Base-by-base conservation (phyloP, 2,329 filamentous ascomycete species). In the Beauveria rudraprayagi region DNA sequence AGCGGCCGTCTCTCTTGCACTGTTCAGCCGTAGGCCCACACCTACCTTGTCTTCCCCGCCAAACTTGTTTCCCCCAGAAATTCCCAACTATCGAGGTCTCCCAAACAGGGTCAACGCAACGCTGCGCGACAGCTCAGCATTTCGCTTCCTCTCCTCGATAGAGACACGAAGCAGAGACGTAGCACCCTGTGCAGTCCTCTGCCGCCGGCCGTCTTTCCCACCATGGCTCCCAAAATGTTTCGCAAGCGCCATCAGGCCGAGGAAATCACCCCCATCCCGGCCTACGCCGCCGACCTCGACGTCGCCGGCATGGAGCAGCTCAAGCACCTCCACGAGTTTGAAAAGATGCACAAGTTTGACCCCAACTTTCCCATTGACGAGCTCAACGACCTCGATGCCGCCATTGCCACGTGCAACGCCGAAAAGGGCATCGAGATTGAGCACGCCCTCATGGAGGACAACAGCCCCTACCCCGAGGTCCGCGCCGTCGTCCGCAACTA, bases 391-490 rank as follows among this genome's bases (percentile, higher is more conserved):
- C 78, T 88, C 63, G 83, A 87, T 62, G 77, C 81, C 50, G 83
- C 80, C 30, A 76, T 86, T 51, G 73, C 78, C 47, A 79, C 78
- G 2, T 77, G 79, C 62, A 81, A 85, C 70, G 76, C 78, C 65
- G 81, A 81, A 66, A 81, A 82, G 70, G 82, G 81, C 60, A 72
- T 82, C 55, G 78, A 80, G 62, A 79, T 86, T 65, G 82, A 85
- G 66, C 79, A 82, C 66, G 81, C 83, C 52, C 72, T 82, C 62
- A 76, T 86, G 67, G 79, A 86, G 68, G 84, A 88, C 61, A 84
- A 88, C 70, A 88, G 85, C 53, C 85, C 85, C 2, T 88, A 88
- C 67, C 83, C 84, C 43, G 85, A 88, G 74, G 85, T 88, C 60
- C 83, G 85, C 66, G 82, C 85, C 28, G 83, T 86, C 19, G 85